phyloP scores from a whole-genome alignment of 352 stramenopile genomes.

The Phytophthora ohioensis region DNA sequence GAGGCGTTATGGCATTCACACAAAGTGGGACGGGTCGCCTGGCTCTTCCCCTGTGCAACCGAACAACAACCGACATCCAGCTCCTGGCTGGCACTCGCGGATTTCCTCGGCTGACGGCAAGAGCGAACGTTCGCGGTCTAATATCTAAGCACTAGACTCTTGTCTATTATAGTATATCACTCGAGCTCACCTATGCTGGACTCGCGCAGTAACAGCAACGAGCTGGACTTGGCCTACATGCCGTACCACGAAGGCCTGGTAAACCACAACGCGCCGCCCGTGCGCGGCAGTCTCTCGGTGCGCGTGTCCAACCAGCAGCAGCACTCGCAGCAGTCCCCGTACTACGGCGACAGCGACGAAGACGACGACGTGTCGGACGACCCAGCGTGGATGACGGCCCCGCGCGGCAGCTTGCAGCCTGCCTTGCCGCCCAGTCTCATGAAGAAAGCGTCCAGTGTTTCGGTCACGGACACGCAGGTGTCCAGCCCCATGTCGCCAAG shows the following conservation, averaged over 20 bases:
- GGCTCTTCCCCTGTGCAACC: constrained; percentile 4
- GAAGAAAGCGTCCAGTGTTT: constrained; percentile 63
- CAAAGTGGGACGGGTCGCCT: constrained; percentile 8
- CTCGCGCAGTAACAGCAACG: constrained; percentile 31
- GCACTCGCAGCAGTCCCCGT: constrained; percentile 36
- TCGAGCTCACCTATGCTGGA: constrained; percentile 29
- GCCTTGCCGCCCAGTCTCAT: constrained; percentile 62
- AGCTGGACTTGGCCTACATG: constrained; percentile 55
- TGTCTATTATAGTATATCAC: background rate
- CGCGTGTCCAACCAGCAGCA: constrained; percentile 30
- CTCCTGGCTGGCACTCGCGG: constrained; percentile 17
- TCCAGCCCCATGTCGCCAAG: constrained; percentile 39
- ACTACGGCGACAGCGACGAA: constrained; percentile 48
- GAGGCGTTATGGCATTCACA: constrained; percentile 12
- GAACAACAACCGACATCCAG: constrained; percentile 12
- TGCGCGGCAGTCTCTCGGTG: constrained; percentile 50
- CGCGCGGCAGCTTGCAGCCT: constrained; percentile 64
- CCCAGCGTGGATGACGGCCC: constrained; percentile 74
- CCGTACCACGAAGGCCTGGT: constrained; percentile 59
- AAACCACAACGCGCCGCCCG: constrained; percentile 46
- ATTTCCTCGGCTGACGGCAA: constrained; percentile 21
- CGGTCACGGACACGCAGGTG: constrained; percentile 40
- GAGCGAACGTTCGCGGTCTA: no score
- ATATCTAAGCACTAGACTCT: background rate
- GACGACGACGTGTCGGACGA: constrained; percentile 78